These are phyloP conservation scores for Arabidopsis thaliana DNA, from an alignment of 345 rosid species.

Conservation along the genomic window DNA sequence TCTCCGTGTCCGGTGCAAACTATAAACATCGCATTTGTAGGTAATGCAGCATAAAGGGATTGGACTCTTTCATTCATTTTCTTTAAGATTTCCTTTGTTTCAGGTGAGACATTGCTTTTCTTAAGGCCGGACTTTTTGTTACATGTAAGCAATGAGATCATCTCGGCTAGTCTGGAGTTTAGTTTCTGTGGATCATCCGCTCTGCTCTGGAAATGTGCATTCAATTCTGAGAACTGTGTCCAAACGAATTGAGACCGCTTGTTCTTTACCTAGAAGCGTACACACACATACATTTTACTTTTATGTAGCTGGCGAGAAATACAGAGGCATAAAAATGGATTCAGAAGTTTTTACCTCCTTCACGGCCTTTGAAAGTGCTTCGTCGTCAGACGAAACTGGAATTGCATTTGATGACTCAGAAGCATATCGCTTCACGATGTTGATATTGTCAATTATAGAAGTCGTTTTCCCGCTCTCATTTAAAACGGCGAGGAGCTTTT, in stretches of 20 bases:
- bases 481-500: conserved; percentile 70
- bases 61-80: conserved; percentile 62
- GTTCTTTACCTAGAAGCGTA: conserved; percentile 67
- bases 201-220: conserved; percentile 67
- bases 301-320: conserved; percentile 1
- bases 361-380: conserved; percentile 73
- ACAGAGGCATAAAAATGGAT: conserved; percentile 2
- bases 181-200: conserved; percentile 65
- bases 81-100: conserved; percentile 66
- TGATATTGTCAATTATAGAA: conserved; percentile 70
- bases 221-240: conserved; percentile 88
- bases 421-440: conserved; percentile 75
- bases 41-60: conserved; percentile 61
- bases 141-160: conserved; percentile 81
- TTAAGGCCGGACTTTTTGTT: conserved; percentile 48
- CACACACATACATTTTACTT: conserved; percentile 7
- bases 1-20: conserved; percentile 98
- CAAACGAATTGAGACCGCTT: conserved; percentile 72
- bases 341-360: conserved; percentile 68
- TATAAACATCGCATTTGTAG: conserved; percentile 82
- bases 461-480: conserved; percentile 74
- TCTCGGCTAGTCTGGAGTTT: conserved; percentile 72
- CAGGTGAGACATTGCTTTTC: conserved; percentile 54
- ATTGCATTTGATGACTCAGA: conserved; percentile 75
- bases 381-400: conserved; percentile 83